Base-by-base conservation (phyloP, 2,329 filamentous ascomycete genomes). In the Monosporascus sp. region DNA sequence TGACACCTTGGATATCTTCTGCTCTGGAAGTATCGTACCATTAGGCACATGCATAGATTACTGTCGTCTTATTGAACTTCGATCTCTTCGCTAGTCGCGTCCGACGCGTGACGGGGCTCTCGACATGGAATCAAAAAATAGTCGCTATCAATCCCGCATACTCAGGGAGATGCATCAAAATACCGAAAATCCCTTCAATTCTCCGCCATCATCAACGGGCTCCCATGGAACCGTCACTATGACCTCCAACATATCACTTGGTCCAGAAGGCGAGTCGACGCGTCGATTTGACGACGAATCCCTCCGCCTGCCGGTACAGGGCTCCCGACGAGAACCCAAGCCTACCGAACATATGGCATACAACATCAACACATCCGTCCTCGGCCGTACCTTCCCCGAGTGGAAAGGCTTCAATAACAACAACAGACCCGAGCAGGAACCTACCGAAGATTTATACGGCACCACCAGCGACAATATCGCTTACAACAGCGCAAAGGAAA, bases 181-280 rank as follows among this genome's bases (percentile, higher is more conserved):
- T 58, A 64, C 53, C 65, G 72, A 79, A 54, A 79, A 82, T 65
- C 79, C 79, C 6, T 82, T 81, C 69, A 80, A 79, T 67, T 82
- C 79, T 20, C 80, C 80, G 5, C 79, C 79, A 20, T 81, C 79
- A 6, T 82, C 79, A 6, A 82, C 79, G 31, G 79, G 79, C 51
- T 79, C 77, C 50, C 79, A 81, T 67, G 79, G 79, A 64, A 80
- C 78, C 55, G 72, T 82, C 57, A 80, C 77, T 62, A 74, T 77
- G 51, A 82, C 78, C 49, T 80, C 79, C 38, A 76, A 78, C 42
- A 69, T 82, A 60, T 78, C 80, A 55, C 75, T 77, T 52, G 74
- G 75, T 52, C 76, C 75, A 38, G 77, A 80, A 54, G 77, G 73
- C 65, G 79, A 82, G 64, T 80, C 78, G 31, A 81, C 78, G 41